Conservation (phyloP, 257 asterid species). For the Hygrophila difformis region DNA sequence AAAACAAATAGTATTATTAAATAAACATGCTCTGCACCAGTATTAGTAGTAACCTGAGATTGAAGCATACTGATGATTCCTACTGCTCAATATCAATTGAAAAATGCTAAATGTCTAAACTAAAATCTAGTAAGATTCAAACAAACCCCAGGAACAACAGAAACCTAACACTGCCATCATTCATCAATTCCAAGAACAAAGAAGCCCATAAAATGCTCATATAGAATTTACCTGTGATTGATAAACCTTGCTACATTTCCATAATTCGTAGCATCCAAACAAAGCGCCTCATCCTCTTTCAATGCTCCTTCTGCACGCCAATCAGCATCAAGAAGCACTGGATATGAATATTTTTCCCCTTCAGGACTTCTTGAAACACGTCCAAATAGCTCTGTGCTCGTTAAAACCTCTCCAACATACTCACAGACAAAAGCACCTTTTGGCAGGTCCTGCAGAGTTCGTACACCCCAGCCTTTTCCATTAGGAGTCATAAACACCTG, state of each 20-base stretch:
- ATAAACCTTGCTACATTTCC: constrained; percentile 95
- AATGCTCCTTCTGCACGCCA: constrained; percentile 75
- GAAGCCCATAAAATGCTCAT: constrained; percentile 1
- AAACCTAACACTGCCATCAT: constrained; percentile 2
- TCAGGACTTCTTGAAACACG: constrained; percentile 50
- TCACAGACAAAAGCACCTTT: constrained; percentile 94
- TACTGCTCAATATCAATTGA: too few relatives aligned
- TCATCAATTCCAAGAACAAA: constrained; percentile 9
- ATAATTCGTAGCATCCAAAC: constrained; percentile 81
- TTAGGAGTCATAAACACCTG: constrained; percentile 86
- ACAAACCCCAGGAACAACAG: constrained; percentile 3
- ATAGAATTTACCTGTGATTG: constrained; percentile 65
- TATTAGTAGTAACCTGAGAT: not conserved
- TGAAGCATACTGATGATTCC: not conserved
- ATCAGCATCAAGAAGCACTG: constrained; percentile 94
- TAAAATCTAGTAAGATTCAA: not conserved
- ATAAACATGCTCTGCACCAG: not conserved
- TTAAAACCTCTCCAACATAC: constrained; percentile 89
- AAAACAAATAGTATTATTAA: constrained; percentile 7
- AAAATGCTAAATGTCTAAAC: not conserved
- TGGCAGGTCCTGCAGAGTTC: constrained; percentile 91
- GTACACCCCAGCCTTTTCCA: constrained; percentile 97
- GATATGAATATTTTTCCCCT: constrained; percentile 66
- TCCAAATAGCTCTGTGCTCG: constrained; percentile 67
- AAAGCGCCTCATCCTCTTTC: constrained; percentile 90